Evolutionary conservation across 2,329 filamentous ascomycete genomes (phyloP), one percentile per base, ranked within the genome.

Genomic region (Trichoderma harzianum): DNA sequence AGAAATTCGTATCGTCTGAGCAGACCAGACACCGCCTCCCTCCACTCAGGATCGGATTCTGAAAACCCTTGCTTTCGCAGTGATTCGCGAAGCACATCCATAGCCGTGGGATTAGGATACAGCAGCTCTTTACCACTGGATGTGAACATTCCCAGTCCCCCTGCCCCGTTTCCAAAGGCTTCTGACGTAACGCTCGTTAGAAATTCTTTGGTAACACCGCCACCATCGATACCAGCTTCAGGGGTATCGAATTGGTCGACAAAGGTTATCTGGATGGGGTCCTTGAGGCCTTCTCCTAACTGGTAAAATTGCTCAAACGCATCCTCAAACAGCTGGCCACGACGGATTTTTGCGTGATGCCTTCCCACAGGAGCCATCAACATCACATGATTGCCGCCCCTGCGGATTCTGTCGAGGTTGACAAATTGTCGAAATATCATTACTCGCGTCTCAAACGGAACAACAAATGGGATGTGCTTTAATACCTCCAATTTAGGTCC

Each of bases 141-240:
- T 6, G 90, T 84, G 78, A 99, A 99, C 78, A 97, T 87, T 55
- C 87, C 85, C 1, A 75, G 62, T 3, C 74, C 74, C 14, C 72
- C 72, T 18, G 88, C 83, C 2, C 84, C 83, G 24, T 84, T 83
- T 3, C 87, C 88, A 78, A 98, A 97, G 0, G 94, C 94, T 79
- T 98, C 93, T 24, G 88, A 91, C 1, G 94, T 97, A 63, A 97
- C 89, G 73, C 93, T 96, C 1, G 91, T 97, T 14, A 99, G 85
- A 74, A 99, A 99, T 78, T 99, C 96, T 77, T 99, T 99, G 2
- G 95, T 98, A 10, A 99, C 96, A 74, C 96, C 96, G 10, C 96
- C 96, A 0, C 96, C 96, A 78, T 99, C 96, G 70, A 99, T 98
- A 11, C 96, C 96, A 14, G 95, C 95, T 82, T 99, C 96, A 8